phyloP scores from a whole-genome alignment of 2,329 filamentous ascomycete genomes.

The Penicillium sp. region DNA sequence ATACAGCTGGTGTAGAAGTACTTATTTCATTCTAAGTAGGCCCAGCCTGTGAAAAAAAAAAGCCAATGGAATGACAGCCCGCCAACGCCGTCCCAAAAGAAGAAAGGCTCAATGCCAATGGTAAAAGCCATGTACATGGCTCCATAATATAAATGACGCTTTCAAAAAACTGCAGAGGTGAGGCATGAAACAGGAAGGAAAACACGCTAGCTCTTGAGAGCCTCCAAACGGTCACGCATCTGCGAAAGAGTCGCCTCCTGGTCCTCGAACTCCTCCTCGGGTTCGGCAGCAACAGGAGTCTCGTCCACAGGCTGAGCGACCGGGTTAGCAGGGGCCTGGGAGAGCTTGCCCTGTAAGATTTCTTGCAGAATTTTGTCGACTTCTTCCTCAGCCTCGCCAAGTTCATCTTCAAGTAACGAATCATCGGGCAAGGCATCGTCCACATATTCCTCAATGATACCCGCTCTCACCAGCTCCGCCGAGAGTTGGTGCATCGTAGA shows the following conservation, averaged over 20 bases:
- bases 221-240: conserved; percentile 90
- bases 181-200: background rate
- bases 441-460: conserved; percentile 97
- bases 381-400: conserved; percentile 79
- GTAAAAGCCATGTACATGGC: background rate
- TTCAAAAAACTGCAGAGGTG: conserved; percentile 6
- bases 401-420: conserved; percentile 69
- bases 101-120: conserved; percentile 9
- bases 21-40: conserved; percentile 25
- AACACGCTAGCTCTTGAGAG: conserved; percentile 75
- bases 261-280: conserved; percentile 75
- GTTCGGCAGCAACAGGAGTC: conserved; percentile 50
- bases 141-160: conserved; percentile 4
- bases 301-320: conserved; percentile 54
- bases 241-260: conserved; percentile 89
- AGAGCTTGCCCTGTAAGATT: conserved; percentile 80
- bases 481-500: conserved; percentile 87
- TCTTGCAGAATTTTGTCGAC: conserved; percentile 93
- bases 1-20: conserved; percentile 10
- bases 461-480: conserved; percentile 87
- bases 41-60: conserved; percentile 24
- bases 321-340: conserved; percentile 65
- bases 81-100: conserved; percentile 21
- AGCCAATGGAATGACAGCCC: conserved; percentile 15
- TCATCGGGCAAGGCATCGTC: conserved; percentile 79